Evolutionary conservation across 176 grass and related monocot species (phyloP), one percentile per base, ranked within the genome.

Genomic region (Cocos nucifera): DNA sequence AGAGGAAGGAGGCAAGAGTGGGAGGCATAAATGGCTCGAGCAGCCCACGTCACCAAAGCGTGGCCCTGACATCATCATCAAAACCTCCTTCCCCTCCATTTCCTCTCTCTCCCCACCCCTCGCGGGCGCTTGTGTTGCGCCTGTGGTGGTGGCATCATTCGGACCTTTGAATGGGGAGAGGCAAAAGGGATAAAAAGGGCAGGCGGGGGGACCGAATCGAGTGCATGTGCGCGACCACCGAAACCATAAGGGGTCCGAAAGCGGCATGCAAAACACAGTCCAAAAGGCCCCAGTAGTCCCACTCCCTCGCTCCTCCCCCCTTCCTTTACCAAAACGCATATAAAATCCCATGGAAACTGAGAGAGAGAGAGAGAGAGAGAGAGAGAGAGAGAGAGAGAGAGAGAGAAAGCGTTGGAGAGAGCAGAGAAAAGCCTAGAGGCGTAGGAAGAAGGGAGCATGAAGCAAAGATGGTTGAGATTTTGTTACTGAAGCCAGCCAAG

Each of bases 61-160:
- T 56, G 54, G 54, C 54, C 6, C 10, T 56, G 54, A 56, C 54
- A 56, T 56, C 54, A 56, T 56, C 21, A 56, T 20, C 21, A 20
- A 56, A 3, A 7, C n/a, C 19, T 20, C n/a, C 17, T 20, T 20
- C 6, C 21, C 10, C 19, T 21, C 54, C 35, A 44, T 21, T 21
- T 20, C 20, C 17, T 2, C 20, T 50, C 32, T 35, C 35, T 44
- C 10, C 9, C 35, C 35, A 9, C 6, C 35, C 10, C 35, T 44
- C 35, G 35, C 35, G 35, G 35, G 35, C 10, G 35, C 21, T 63
- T 21, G 61, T 50, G 61, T 19, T 49, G n/a, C 39, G 27, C n/a
- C 39, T 27, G 61, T 63, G 61, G 61, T 50, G 61, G 61, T 49
- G 6, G 61, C 61, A 63, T 63, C 61, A 63, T 63, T 63, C 19